Conservation (phyloP, 306 rosid species). For the Medicago lupulina region DNA sequence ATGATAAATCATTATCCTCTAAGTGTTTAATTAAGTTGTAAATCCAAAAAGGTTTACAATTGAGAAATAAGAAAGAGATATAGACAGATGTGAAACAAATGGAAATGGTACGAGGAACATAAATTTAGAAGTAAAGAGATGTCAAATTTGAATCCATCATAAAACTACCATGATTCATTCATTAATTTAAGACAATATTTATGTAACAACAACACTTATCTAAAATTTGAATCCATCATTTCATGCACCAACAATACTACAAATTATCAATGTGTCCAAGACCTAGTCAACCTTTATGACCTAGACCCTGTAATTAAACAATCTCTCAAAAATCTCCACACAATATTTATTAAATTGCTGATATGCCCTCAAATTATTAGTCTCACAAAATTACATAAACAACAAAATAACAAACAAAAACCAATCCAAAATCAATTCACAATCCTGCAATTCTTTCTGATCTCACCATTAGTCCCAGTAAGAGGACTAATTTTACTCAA, state of each 20-base stretch:
- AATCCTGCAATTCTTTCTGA: constrained; percentile 68
- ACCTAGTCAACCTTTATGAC: constrained; percentile 28
- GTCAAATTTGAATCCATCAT: neutral
- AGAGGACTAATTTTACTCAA: constrained; percentile 69
- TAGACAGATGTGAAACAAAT: neutral
- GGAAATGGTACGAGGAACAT: neutral
- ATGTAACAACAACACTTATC: too few relatives aligned
- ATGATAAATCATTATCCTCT: too few relatives aligned
- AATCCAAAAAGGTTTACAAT: too few relatives aligned
- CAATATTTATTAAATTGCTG: constrained; percentile 2
- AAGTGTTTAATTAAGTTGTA: too few relatives aligned
- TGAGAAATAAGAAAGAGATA: too few relatives aligned
- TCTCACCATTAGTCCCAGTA: constrained; percentile 65
- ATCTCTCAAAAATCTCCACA: neutral
- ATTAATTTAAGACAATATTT: neutral
- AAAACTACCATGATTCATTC: neutral
- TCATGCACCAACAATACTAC: neutral
- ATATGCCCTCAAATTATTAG: neutral
- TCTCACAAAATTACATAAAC: neutral
- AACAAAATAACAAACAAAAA: too few relatives aligned
- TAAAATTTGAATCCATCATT: neutral
- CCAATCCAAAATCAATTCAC: constrained; percentile 47
- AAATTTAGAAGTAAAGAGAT: neutral
- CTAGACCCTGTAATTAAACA: neutral
- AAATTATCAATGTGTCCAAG: neutral